phyloP scores from a whole-genome alignment of 73 alveolate genomes.

The Stentor roeselii region DNA sequence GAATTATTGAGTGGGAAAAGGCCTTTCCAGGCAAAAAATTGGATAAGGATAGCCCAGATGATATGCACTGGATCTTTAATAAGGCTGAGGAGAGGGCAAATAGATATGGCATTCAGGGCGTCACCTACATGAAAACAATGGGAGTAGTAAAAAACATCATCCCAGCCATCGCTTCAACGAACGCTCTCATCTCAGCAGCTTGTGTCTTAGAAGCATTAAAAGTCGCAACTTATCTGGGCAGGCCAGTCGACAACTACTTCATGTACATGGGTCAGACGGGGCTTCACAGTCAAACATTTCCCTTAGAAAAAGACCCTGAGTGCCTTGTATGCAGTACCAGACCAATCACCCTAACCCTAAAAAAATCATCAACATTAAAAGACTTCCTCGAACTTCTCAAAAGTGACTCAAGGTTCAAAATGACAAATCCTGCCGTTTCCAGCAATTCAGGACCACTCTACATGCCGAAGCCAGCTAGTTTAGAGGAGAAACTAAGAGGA shows the following conservation, averaged over 20 bases:
- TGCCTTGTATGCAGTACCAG: slow-evolving; percentile 28
- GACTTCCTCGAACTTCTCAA: slow-evolving; percentile 35
- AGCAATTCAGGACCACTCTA: slow-evolving; percentile 31
- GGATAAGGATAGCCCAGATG: slow-evolving; percentile 95
- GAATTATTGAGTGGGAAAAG: slow-evolving; percentile 85
- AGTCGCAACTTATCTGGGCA: slow-evolving; percentile 70
- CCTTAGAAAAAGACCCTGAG: background rate
- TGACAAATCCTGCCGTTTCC: slow-evolving; percentile 43
- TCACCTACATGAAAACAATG: slow-evolving; percentile 93
- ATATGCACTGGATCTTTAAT: slow-evolving; percentile 98
- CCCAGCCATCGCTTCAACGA: slow-evolving; percentile 98
- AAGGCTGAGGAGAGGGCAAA: slow-evolving; percentile 97
- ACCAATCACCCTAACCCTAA: background rate
- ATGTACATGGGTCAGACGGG: slow-evolving; percentile 95
- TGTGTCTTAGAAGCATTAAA: slow-evolving; percentile 97
- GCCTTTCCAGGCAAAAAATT: slow-evolving; percentile 69
- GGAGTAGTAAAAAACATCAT: slow-evolving; percentile 96
- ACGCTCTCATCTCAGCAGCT: slow-evolving; percentile 97
- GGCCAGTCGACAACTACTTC: slow-evolving; percentile 78
- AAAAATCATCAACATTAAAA: slow-evolving; percentile 26
- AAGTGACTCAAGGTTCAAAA: background rate
- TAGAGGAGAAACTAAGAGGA: slow-evolving; percentile 50
- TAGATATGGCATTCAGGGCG: slow-evolving; percentile 95
- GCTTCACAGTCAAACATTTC: slow-evolving; percentile 7
- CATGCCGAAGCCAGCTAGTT: slow-evolving; percentile 51